Percentiles rank a stretch among this genome's conserved stretches.
phyloP scores from a whole-genome alignment of 1,284 basidiomycete genomes.

The Marasmius tenuissimus region DNA sequence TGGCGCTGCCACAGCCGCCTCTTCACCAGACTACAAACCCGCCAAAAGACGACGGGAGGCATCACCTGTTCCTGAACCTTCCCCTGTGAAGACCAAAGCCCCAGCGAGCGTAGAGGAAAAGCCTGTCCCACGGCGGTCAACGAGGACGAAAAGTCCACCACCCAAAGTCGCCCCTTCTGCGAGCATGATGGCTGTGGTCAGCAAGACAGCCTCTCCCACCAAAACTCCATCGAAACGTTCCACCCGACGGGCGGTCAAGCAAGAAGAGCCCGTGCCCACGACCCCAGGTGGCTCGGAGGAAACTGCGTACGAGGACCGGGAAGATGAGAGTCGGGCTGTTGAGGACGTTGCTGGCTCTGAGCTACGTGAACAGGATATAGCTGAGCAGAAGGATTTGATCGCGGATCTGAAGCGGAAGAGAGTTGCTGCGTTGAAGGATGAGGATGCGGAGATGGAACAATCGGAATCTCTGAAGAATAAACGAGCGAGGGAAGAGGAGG shows the following conservation, averaged over 20 bases:
- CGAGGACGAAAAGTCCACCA: slow-evolving; percentile 52
- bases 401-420: slow-evolving; percentile 61
- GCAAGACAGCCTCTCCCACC: slow-evolving; percentile 11
- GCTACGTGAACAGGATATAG: slow-evolving; percentile 64
- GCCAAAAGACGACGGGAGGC: slow-evolving; percentile 67
- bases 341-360: slow-evolving; percentile 60
- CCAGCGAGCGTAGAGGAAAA: slow-evolving; percentile 7
- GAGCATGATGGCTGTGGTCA: slow-evolving; percentile 16
- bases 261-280: slow-evolving; percentile 27
- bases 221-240: slow-evolving; percentile 42
- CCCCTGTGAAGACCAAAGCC: slow-evolving; percentile 24
- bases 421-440: slow-evolving; percentile 27
- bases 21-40: slow-evolving; percentile 36
- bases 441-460: slow-evolving; percentile 25
- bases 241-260: slow-evolving; percentile 27
- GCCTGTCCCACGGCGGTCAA: slow-evolving; percentile 39
- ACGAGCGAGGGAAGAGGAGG: slow-evolving; percentile 60
- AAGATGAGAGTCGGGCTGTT: slow-evolving; percentile 42
- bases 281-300: slow-evolving; percentile 59
- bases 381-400: slow-evolving; percentile 72
- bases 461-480: slow-evolving; percentile 30
- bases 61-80: slow-evolving; percentile 34
- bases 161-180: slow-evolving; percentile 28
- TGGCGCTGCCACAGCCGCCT: slow-evolving; percentile 25
- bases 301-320: slow-evolving; percentile 54